Conservation (phyloP, 2,329 filamentous ascomycete genomes). For the Teratosphaeria gauchensis region DNA sequence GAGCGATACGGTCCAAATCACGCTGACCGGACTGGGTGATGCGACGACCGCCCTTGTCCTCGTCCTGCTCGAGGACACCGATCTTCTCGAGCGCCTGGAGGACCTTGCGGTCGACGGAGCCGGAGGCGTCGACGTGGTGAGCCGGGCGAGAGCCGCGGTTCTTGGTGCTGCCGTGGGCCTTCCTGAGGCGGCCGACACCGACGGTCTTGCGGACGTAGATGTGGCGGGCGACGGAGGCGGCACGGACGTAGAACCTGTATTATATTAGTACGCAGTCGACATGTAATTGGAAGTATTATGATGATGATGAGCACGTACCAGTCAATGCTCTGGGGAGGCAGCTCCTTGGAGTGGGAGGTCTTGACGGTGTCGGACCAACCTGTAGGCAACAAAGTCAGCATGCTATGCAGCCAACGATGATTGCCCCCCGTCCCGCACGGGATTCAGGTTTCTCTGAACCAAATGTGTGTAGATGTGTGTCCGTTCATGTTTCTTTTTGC, state of each 20-base stretch:
- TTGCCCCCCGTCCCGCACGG: conserved; percentile 41
- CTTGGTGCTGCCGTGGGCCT: conserved; percentile 82
- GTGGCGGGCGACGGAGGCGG: conserved; percentile 91
- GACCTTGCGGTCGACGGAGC: conserved; percentile 94
- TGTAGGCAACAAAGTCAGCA: conserved; percentile 43
- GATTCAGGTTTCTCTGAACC: conserved; percentile 40
- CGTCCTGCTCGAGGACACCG: conserved; percentile 91
- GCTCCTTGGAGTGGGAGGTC: conserved; percentile 92
- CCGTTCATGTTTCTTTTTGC: conserved; percentile 4
- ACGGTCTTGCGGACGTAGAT: conserved; percentile 99
- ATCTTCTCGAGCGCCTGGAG: conserved; percentile 99
- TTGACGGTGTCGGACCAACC: conserved; percentile 99
- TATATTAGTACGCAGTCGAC: neutral
- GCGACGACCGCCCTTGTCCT: conserved; percentile 96
- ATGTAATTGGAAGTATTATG: no score
- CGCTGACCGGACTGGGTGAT: conserved; percentile 98
- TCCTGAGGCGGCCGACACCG: conserved; percentile 93
- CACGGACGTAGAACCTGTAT: conserved; percentile 63
- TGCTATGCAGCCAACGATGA: conserved; percentile 15
- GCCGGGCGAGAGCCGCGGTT: conserved; percentile 89
- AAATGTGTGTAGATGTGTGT: conserved; percentile 9
- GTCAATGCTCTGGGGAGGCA: conserved; percentile 95
- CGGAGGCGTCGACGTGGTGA: conserved; percentile 91
- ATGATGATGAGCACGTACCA: conserved; percentile 83
- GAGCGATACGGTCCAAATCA: conserved; percentile 77